Conservation (phyloP, 805 yeast genomes). For the Danielia oregonensis region DNA sequence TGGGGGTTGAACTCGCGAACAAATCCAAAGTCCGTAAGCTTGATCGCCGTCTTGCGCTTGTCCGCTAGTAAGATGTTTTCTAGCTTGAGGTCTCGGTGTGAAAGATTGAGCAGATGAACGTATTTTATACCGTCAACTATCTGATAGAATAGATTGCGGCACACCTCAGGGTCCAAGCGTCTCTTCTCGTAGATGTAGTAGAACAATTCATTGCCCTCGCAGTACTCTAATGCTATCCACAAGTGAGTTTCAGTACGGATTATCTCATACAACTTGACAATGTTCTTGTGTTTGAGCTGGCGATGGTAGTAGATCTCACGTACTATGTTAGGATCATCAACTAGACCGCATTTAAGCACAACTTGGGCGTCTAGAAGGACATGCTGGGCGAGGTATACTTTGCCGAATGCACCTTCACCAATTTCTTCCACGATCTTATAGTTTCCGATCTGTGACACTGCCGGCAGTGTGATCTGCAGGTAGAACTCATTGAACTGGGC, state of each 20-base stretch:
- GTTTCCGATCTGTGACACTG: constrained; percentile 70
- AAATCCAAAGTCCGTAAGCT: constrained; percentile 91
- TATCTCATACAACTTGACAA: constrained; percentile 81
- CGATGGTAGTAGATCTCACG: constrained; percentile 87
- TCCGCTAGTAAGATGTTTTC: constrained; percentile 65
- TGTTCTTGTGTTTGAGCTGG: constrained; percentile 78
- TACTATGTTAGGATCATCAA: constrained; percentile 79
- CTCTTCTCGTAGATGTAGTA: constrained; percentile 56
- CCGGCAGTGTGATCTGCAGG: constrained; percentile 39
- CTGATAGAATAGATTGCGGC: constrained; percentile 57
- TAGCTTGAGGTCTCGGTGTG: constrained; percentile 80
- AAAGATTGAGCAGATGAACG: constrained; percentile 72
- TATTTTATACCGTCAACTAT: constrained; percentile 63
- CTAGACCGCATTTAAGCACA: constrained; percentile 77
- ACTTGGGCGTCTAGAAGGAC: constrained; percentile 65
- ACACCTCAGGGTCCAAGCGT: constrained; percentile 48
- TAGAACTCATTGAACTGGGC: constrained; percentile 62
- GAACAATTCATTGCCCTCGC: constrained; percentile 76
- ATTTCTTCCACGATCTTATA: constrained; percentile 69
- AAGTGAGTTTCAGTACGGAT: constrained; percentile 74
- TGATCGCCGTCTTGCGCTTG: constrained; percentile 57
- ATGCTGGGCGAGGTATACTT: constrained; percentile 82
- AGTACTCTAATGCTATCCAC: constrained; percentile 89
- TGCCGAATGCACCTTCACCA: constrained; percentile 93
- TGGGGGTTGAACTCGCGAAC: constrained; percentile 64